phyloP scores from a whole-genome alignment of 441 rosid genomes.

The Bruguiera hainesii region DNA sequence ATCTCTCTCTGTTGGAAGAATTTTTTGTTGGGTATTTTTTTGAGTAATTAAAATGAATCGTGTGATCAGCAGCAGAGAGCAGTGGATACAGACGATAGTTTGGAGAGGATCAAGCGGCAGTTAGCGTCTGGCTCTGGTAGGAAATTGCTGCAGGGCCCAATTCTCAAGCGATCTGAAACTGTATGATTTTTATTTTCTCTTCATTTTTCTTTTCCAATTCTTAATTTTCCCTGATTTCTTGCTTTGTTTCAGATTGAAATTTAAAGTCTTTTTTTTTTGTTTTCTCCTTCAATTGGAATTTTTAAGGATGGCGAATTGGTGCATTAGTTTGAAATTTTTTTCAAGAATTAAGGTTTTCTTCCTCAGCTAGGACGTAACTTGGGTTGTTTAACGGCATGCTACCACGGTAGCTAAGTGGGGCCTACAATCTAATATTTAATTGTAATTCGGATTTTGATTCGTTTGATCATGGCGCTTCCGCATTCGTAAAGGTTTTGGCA shows the following conservation, averaged over 20 bases:
- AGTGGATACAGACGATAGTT: slow-evolving; percentile 64
- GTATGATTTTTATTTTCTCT: slow-evolving; percentile 28
- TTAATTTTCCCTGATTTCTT: slow-evolving; percentile 3
- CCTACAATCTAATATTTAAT: too few relatives aligned
- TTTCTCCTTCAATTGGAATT: background rate
- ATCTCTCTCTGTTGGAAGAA: background rate
- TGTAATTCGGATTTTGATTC: too few relatives aligned
- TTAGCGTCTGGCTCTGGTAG: slow-evolving; percentile 91
- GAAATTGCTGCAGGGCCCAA: slow-evolving; percentile 88
- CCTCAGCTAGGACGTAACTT: too few relatives aligned
- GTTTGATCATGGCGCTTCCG: too few relatives aligned
- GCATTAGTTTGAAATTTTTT: too few relatives aligned
- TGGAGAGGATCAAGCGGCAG: slow-evolving; percentile 95
- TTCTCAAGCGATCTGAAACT: slow-evolving; percentile 95
- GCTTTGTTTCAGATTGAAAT: background rate
- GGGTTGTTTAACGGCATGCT: too few relatives aligned
- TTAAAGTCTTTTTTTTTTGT: background rate
- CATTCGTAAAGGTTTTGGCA: too few relatives aligned
- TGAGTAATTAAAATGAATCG: background rate
- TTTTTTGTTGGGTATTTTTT: background rate
- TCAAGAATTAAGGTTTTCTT: too few relatives aligned
- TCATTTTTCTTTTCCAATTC: background rate
- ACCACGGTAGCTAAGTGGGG: too few relatives aligned
- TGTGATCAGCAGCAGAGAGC: slow-evolving; percentile 36
- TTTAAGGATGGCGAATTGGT: too few relatives aligned